Evolutionary conservation across 1,284 basidiomycete species (phyloP).

Genomic region (Ceraceosorus guamensis): DNA sequence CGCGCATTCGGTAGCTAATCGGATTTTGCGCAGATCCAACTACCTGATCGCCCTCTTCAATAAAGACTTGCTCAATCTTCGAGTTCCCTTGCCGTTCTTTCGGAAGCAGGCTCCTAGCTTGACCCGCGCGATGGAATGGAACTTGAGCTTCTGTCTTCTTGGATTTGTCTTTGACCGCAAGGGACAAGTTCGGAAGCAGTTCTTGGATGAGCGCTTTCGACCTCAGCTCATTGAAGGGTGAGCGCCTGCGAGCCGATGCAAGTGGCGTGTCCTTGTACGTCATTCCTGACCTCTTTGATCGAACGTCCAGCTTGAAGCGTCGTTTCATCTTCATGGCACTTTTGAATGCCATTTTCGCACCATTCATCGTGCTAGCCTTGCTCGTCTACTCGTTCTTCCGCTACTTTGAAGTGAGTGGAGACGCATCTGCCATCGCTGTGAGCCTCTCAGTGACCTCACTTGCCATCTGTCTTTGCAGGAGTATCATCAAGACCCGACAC

Average conservation of each 20-base stretch:
- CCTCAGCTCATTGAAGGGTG: conserved; percentile 73
- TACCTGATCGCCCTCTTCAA: conserved; percentile 96
- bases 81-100: conserved; percentile 63
- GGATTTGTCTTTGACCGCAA: conserved; percentile 82
- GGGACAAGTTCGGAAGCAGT: conserved; percentile 80
- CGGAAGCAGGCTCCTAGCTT: conserved; percentile 57
- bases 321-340: conserved; percentile 93
- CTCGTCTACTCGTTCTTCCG: conserved; percentile 98
- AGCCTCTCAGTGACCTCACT: background rate
- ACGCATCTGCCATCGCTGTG: too few relatives aligned
- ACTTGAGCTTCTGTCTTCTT: conserved; percentile 86
- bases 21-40: conserved; percentile 95
- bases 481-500: conserved; percentile 95
- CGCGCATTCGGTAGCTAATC: conserved; percentile 90
- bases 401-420: conserved; percentile 87
- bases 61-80: conserved; percentile 84
- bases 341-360: conserved; percentile 86
- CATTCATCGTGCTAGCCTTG: conserved; percentile 94
- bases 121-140: conserved; percentile 90
- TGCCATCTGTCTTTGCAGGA: too few relatives aligned
- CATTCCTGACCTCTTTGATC: background rate
- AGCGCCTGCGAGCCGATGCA: conserved; percentile 40
- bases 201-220: conserved; percentile 75
- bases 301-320: conserved; percentile 59
- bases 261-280: background rate